Conservation (phyloP, 2,329 filamentous ascomycete species). For the Ophiostoma novo-ulmi region DNA sequence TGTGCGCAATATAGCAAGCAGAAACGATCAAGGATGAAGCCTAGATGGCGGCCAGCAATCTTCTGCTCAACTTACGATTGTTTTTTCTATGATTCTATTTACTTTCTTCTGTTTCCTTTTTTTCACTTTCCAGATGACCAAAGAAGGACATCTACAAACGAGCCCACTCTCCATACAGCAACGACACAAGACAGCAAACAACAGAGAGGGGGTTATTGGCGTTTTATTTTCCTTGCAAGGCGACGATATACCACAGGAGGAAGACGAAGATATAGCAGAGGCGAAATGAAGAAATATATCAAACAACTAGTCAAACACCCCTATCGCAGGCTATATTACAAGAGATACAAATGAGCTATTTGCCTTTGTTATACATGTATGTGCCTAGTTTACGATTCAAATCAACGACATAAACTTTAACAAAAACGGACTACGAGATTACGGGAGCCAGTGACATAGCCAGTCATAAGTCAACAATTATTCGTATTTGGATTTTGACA, state of each 20-base stretch:
- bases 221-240: conserved; percentile 12
- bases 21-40: conserved; percentile 25
- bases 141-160: not conserved
- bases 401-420: too few relatives aligned
- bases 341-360: not conserved
- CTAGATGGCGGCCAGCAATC: not conserved
- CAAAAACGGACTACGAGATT: too few relatives aligned
- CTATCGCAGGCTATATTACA: not conserved
- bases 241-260: conserved; percentile 14
- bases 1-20: conserved; percentile 14
- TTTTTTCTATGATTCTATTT: not conserved
- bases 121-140: not conserved
- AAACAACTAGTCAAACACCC: not conserved
- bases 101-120: not conserved
- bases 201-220: not conserved
- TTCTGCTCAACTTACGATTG: not conserved
- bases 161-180: not conserved
- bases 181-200: not conserved
- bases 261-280: not conserved
- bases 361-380: not conserved
- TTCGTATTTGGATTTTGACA: conserved; percentile 20
- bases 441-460: too few relatives aligned
- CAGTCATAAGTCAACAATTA: not conserved
- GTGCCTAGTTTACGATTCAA: too few relatives aligned
- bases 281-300: not conserved